Percentiles rank a stretch among this genome's conserved stretches.
These are phyloP conservation scores for Colletotrichum sp. DNA, from an alignment of 2,329 filamentous ascomycete genomes.

Conservation along the genomic window DNA sequence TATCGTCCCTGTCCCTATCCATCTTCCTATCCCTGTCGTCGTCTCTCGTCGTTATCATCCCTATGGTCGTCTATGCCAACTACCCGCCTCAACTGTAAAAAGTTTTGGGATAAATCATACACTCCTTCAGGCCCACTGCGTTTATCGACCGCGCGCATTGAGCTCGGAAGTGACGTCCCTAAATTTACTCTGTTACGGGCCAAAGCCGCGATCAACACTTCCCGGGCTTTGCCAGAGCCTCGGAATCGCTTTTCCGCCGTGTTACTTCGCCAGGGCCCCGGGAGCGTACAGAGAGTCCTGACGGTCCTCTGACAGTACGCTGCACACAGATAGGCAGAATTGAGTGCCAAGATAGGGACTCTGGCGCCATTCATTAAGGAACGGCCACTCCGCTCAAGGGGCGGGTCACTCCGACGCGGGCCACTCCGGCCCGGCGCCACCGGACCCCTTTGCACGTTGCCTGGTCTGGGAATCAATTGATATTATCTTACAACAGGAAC, in stretches of 20 bases:
- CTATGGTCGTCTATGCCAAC: not conserved
- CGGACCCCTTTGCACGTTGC: not conserved
- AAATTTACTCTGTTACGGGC: not conserved
- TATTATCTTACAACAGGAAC: not conserved
- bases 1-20: not conserved
- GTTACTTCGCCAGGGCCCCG: not conserved
- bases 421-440: not conserved
- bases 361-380: not conserved
- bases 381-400: not conserved
- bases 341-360: not conserved
- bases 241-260: not conserved
- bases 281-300: not conserved
- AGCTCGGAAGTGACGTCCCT: not conserved
- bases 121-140: fast-evolving
- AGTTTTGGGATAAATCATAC: fast-evolving
- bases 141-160: not conserved
- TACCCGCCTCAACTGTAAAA: fast-evolving
- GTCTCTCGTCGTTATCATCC: no score
- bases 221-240: not conserved
- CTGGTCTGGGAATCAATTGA: not conserved
- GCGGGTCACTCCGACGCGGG: no score
- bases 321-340: not conserved
- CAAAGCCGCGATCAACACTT: not conserved
- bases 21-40: no score
- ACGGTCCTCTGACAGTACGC: not conserved